Base-by-base conservation (phyloP, 768 basidiomycete species). In the Naganishia kalamii region DNA sequence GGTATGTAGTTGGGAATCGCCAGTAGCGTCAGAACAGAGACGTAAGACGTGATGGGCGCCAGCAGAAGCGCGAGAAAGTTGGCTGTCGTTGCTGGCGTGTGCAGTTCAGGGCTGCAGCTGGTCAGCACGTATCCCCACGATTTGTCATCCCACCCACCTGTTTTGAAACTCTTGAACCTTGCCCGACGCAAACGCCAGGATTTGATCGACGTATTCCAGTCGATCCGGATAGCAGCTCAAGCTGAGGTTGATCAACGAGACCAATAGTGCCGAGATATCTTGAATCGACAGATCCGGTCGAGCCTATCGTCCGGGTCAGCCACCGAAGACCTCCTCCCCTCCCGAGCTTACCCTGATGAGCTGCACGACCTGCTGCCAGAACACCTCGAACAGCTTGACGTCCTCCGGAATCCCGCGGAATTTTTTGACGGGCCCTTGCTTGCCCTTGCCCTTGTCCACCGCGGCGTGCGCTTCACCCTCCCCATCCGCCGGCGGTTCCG, bases 351-450 rank as follows among this genome's bases (percentile, higher is more conserved):
- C 92, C 85, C 93, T 96, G 82, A 99, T 93, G 29, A 99, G 85
- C 75, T 96, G 88, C 12, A 98, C 93, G 5, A 98, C 91, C 76
- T 99, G 96, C 69, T 89, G 87, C 94, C 96, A 99, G 77, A 98
- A 99, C 12, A 98, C 92, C 75, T 99, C 96, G 68, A 99, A 99
- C 59, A 99, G 79, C 74, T 88, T 90, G 25, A 96, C 96, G 69
- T 97, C 84, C 75, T 92, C 89, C 8, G 96, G 96, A 46, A 98
- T 86, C 21, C 96, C 96, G 76, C 96, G 82, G 81, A 96, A 98
- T 78, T 93, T 96, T 70, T 85, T 88, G 41, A 69, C 63, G 19
- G 47, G 25, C 13, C 48, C 25, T n/a, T 67, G 59, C 11, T 33
- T 48, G 12, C 77, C 79, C 17, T 75, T 70, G 11, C 80, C 72